Percentiles rank a stretch among this genome's conserved stretches.
Conservation (phyloP, 2,329 filamentous ascomycete species). For the Diaporthe australafricana region DNA sequence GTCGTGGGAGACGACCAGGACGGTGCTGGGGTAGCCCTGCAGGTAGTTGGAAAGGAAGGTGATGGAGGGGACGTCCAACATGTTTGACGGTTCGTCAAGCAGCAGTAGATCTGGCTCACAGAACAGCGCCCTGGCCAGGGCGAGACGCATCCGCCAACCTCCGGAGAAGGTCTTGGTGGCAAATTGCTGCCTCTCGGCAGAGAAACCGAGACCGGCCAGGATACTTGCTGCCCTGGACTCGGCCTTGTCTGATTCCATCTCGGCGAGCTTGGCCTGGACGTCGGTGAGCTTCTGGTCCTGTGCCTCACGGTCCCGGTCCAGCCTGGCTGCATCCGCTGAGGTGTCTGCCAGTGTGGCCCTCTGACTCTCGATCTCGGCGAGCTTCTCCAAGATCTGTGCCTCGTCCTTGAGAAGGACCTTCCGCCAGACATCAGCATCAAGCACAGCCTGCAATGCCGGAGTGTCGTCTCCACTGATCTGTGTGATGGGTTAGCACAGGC, state of each 20-base stretch:
- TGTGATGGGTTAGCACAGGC: not conserved
- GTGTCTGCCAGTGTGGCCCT: slow-evolving; percentile 88
- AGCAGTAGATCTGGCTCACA: slow-evolving; percentile 96
- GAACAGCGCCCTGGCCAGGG: slow-evolving; percentile 93
- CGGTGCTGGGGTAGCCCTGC: slow-evolving; percentile 91
- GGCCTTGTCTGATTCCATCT: slow-evolving; percentile 99
- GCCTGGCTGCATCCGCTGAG: slow-evolving; percentile 84
- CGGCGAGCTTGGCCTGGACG: slow-evolving; percentile 89
- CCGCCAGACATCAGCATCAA: slow-evolving; percentile 98
- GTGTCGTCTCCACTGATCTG: slow-evolving; percentile 96
- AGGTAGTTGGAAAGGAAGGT: slow-evolving; percentile 98
- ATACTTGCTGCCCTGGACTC: slow-evolving; percentile 96
- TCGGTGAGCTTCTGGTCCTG: slow-evolving; percentile 92
- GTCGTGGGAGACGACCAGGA: slow-evolving; percentile 98
- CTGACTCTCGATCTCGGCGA: slow-evolving; percentile 82
- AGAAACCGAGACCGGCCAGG: slow-evolving; percentile 96
- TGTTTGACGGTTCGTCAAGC: slow-evolving; percentile 99
- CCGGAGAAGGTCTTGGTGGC: slow-evolving; percentile 98
- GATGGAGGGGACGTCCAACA: slow-evolving; percentile 99
- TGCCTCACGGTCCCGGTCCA: slow-evolving; percentile 90
- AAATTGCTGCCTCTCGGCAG: slow-evolving; percentile 88
- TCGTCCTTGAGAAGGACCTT: slow-evolving; percentile 94
- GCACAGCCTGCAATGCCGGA: slow-evolving; percentile 90
- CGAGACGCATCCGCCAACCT: slow-evolving; percentile 99
- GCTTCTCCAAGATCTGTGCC: slow-evolving; percentile 81